Evolutionary conservation across 2,329 filamentous ascomycete genomes (phyloP).

Genomic region (Raffaelea deltoideospora): DNA sequence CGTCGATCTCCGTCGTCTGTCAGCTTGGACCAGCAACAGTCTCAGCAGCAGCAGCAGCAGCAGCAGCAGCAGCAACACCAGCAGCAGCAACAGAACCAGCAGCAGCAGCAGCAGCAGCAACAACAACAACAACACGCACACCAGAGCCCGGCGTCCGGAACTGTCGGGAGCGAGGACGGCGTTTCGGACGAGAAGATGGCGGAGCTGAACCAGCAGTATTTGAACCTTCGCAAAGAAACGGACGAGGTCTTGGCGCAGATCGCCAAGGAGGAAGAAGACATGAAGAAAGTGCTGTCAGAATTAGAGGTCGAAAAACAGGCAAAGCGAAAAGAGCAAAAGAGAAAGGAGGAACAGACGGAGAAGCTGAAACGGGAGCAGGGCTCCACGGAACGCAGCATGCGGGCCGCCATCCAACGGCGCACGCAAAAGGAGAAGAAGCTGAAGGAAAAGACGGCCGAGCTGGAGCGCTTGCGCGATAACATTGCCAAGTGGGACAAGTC

Average conservation of each 20-base stretch:
- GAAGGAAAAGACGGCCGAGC: conserved; percentile 53
- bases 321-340: conserved; percentile 62
- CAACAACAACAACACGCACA: conserved; percentile 19
- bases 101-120: conserved; percentile 20
- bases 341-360: conserved; percentile 81
- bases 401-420: conserved; percentile 63
- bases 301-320: conserved; percentile 66
- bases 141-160: conserved; percentile 9
- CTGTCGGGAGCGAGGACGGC: conserved; percentile 22
- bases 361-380: conserved; percentile 71
- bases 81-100: neutral
- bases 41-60: conserved; percentile 6
- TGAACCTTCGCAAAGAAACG: conserved; percentile 66
- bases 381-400: conserved; percentile 66
- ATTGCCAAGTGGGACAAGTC: conserved; percentile 53
- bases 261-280: conserved; percentile 56
- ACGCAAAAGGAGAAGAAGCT: conserved; percentile 60
- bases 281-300: conserved; percentile 47
- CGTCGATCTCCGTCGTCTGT: conserved; percentile 60
- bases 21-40: conserved; percentile 36
- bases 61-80: neutral
- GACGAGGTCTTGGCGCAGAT: conserved; percentile 62
- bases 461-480: conserved; percentile 54
- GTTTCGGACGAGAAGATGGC: conserved; percentile 54
- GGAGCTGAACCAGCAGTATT: conserved; percentile 67